phyloP scores from a whole-genome alignment of 768 basidiomycete genomes.

The Leucocoprinus leucothites region DNA sequence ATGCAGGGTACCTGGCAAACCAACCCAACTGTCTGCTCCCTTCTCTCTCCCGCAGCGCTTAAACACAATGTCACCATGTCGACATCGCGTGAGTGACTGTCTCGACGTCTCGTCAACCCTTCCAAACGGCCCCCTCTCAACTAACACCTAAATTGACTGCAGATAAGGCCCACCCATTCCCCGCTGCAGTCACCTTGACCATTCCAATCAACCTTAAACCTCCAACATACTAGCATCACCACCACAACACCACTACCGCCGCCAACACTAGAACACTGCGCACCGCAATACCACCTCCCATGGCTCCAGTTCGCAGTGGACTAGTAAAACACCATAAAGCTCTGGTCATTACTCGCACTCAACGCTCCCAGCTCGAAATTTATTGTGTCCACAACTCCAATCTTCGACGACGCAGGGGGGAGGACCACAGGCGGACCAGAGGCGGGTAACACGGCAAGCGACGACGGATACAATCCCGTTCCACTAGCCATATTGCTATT shows the following conservation, averaged over 20 bases:
- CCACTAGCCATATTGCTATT: slow-evolving; percentile 2
- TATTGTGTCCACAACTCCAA: slow-evolving; percentile 40
- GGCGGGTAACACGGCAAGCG: slow-evolving; percentile 8
- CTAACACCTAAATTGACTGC: no score
- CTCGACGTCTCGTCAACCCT: no score
- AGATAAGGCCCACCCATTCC: no score
- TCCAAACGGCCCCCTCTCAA: no score
- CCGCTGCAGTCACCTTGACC: no score
- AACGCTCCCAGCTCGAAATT: slow-evolving; percentile 49
- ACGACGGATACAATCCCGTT: slow-evolving; percentile 27
- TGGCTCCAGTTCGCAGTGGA: background rate
- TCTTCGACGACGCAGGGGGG: slow-evolving; percentile 32
- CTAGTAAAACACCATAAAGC: slow-evolving; percentile 49
- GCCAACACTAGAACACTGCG: background rate
- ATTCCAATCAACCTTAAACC: background rate
- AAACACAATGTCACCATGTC: no score
- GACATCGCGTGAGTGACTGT: no score
- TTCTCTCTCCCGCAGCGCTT: no score
- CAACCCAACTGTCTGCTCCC: no score
- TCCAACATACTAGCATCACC: background rate
- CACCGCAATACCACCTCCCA: background rate
- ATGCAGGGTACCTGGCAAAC: no score
- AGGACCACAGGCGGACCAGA: slow-evolving; percentile 10
- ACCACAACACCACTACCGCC: background rate
- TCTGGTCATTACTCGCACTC: slow-evolving; percentile 37